Percentiles rank a stretch among this genome's conserved stretches.
These are phyloP conservation scores for Heliamphora exappendiculata DNA, from an alignment of 148 eudicot species.

Conservation along the genomic window DNA sequence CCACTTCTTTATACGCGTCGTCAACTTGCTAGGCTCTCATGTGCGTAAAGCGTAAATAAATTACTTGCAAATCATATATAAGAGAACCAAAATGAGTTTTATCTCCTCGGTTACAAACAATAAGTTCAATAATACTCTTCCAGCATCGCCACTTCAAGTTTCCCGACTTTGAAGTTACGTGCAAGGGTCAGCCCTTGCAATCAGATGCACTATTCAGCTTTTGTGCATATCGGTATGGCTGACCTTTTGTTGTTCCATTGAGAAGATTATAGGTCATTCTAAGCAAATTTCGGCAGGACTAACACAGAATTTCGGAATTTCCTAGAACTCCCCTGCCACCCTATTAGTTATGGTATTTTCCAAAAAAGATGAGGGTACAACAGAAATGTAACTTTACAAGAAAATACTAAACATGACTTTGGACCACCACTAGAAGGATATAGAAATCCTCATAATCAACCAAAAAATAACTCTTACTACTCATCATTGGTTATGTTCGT, in stretches of 20 bases:
- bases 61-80: background rate
- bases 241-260: too few species aligned
- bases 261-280: background rate
- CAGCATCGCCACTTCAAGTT: background rate
- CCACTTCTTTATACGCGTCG: background rate
- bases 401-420: background rate
- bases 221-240: background rate
- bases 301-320: background rate
- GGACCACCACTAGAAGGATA: background rate
- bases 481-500: background rate
- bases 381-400: background rate
- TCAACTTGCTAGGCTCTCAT: background rate
- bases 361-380: background rate
- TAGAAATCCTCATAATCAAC: background rate
- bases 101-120: background rate
- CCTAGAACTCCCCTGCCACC: too few species aligned
- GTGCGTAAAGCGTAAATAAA: background rate
- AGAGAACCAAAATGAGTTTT: background rate
- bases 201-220: background rate
- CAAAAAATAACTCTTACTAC: background rate
- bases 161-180: background rate
- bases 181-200: background rate
- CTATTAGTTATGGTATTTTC: background rate
- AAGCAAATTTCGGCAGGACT: background rate
- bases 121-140: background rate